phyloP scores from a whole-genome alignment of 2,329 filamentous ascomycete genomes.

The Xylaria sp. region DNA sequence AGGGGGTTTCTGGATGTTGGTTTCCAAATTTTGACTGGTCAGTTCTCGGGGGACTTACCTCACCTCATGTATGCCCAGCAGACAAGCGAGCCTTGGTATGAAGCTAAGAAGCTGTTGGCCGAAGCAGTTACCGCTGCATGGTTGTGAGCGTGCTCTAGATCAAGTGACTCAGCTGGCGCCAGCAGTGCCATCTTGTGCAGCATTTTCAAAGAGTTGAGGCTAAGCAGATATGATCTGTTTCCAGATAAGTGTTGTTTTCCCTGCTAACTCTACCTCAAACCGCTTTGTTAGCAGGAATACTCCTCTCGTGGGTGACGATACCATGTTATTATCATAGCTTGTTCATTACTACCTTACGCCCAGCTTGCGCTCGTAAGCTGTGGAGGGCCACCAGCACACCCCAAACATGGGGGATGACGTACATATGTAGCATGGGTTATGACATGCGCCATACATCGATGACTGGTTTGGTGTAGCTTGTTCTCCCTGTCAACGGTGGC shows the following conservation, averaged over 20 bases:
- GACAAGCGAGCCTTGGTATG: background rate
- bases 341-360: background rate
- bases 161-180: background rate
- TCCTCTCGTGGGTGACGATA: background rate
- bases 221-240: background rate
- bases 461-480: slow-evolving; percentile 6
- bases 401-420: slow-evolving; percentile 9
- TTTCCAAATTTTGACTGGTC: slow-evolving; percentile 10
- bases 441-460: slow-evolving; percentile 9
- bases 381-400: slow-evolving; percentile 5
- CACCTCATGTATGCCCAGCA: background rate
- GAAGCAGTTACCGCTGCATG: slow-evolving; percentile 5
- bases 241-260: background rate
- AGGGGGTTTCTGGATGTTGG: background rate
- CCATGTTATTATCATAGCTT: background rate
- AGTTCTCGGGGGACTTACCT: slow-evolving; percentile 12
- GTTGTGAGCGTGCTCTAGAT: slow-evolving; percentile 9
- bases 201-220: background rate
- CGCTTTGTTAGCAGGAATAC: too few species aligned
- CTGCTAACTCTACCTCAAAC: background rate
- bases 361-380: background rate
- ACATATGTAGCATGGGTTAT: slow-evolving; percentile 16
- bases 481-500: background rate
- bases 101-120: slow-evolving; percentile 2
- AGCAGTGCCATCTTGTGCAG: background rate